Conservation (phyloP, 2,329 filamentous ascomycete genomes). For the Endothia cerciana region DNA sequence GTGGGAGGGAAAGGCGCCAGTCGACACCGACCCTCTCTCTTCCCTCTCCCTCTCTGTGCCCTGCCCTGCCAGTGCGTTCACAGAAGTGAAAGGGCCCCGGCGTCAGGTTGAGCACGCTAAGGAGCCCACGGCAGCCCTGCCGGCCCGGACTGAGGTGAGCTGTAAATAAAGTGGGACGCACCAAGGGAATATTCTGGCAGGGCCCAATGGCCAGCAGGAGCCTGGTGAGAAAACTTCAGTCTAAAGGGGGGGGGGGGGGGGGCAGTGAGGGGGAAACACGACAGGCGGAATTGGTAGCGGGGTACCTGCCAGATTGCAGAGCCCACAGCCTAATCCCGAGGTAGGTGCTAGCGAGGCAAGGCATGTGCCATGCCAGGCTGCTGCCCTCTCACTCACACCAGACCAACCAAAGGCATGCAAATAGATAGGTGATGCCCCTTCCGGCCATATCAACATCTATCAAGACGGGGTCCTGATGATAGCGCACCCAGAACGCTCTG, state of each 20-base stretch:
- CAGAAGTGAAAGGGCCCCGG: slow-evolving; percentile 10
- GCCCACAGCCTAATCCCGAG: slow-evolving; percentile 17
- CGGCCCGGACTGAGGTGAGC: slow-evolving; percentile 11
- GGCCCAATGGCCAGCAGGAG: slow-evolving; percentile 16
- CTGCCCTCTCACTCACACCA: too few relatives aligned
- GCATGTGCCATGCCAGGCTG: background rate
- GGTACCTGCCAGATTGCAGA: slow-evolving; percentile 26
- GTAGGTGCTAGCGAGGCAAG: slow-evolving; percentile 18
- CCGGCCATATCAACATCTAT: background rate
- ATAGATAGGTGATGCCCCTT: background rate
- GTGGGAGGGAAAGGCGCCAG: slow-evolving; percentile 25
- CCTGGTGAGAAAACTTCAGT: slow-evolving; percentile 15
- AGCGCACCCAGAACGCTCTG: background rate
- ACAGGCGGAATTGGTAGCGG: slow-evolving; percentile 24
- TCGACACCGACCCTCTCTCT: slow-evolving; percentile 10
- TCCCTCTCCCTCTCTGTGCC: background rate
- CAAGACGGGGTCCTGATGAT: background rate
- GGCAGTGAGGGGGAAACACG: background rate
- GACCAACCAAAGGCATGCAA: too few relatives aligned
- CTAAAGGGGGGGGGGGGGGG: background rate
- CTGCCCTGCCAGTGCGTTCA: background rate
- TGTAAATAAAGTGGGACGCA: slow-evolving; percentile 15
- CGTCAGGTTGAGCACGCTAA: slow-evolving; percentile 13
- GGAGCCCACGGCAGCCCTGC: slow-evolving; percentile 17
- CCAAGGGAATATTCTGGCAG: slow-evolving; percentile 13